These are phyloP conservation scores for Malus hybrid DNA, from an alignment of 331 rosid genomes.

Conservation along the genomic window DNA sequence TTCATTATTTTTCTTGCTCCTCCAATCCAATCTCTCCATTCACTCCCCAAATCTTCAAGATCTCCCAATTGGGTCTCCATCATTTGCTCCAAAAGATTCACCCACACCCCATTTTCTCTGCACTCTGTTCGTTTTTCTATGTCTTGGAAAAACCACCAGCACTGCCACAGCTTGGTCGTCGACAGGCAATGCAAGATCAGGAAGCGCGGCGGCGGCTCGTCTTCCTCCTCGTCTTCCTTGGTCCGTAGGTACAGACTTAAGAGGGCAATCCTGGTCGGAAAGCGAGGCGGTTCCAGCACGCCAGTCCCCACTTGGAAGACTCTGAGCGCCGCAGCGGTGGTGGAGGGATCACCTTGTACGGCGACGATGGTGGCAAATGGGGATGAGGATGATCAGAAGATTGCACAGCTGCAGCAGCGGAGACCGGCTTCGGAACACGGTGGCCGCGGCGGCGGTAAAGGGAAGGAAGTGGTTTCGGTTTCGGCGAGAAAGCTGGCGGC, in stretches of 20 bases:
- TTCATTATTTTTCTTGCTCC: neutral
- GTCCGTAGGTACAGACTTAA: slow-evolving; percentile 57
- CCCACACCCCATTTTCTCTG: neutral
- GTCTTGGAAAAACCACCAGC: slow-evolving; percentile 26
- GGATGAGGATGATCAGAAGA: neutral
- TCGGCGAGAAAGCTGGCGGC: slow-evolving; percentile 84
- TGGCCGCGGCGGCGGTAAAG: slow-evolving; percentile 23
- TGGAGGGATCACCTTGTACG: slow-evolving; percentile 36
- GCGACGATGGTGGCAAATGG: slow-evolving; percentile 5
- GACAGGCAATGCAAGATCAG: slow-evolving; percentile 52
- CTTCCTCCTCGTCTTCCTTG: slow-evolving; percentile 60
- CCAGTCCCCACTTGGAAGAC: slow-evolving; percentile 77
- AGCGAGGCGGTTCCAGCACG: slow-evolving; percentile 54
- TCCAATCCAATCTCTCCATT: neutral
- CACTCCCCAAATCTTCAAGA: slow-evolving; percentile 11
- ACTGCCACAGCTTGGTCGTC: slow-evolving; percentile 1
- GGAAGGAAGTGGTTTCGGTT: slow-evolving; percentile 41
- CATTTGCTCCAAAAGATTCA: neutral
- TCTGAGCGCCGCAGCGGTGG: neutral
- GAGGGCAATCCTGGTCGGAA: slow-evolving; percentile 58
- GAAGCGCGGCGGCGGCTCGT: slow-evolving; percentile 64
- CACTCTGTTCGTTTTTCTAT: neutral
- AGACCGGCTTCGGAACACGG: slow-evolving; percentile 20
- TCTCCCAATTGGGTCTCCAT: slow-evolving; percentile 2
- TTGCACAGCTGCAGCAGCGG: neutral